Evolutionary conservation across 257 asterid species (phyloP), one percentile per base, ranked within the genome.

Genomic region (Verbascum thapsus): DNA sequence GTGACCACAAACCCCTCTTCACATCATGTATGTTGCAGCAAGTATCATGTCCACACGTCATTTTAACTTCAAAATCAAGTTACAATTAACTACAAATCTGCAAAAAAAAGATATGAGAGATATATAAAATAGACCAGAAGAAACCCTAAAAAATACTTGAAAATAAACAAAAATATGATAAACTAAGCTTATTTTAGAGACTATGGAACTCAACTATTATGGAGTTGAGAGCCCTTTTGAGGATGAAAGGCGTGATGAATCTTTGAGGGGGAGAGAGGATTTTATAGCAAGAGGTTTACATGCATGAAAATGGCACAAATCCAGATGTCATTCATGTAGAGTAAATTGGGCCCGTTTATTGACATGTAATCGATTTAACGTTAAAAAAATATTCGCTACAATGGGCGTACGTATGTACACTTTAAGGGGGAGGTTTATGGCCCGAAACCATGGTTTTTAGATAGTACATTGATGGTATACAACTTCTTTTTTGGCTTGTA

Each of bases 1-100:
- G 79, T 0, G 85, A 69, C 85, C 85, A 79, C 0, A 79, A 52
- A 6, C 85, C 85, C 17, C 81, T 70, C 73, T 59, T 75, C 61
- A 79, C 77, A 2, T 49, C 63, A 47, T 69, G 73, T 20, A 58
- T 72, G 53, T 44, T 56, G 71, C 81, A 79, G 59, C 85, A 79
- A 15, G 16, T 61, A 34, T 79, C 81, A 18, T 42, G 30, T 22
- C 53, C n/a, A n/a, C n/a, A n/a, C 49, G 37, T 66, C n/a, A n/a
- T n/a, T n/a, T n/a, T n/a, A n/a, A n/a, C n/a, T n/a, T n/a, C n/a
- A n/a, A n/a, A n/a, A n/a, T n/a, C n/a, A n/a, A n/a, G n/a, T n/a
- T n/a, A n/a, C n/a, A n/a, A n/a, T n/a, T n/a, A n/a, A n/a, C n/a
- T n/a, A n/a, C n/a, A n/a, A n/a, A n/a, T n/a, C n/a, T n/a, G n/a